These are phyloP conservation scores for Asterophora parasitica DNA, from an alignment of 768 basidiomycete genomes.

Conservation along the genomic window DNA sequence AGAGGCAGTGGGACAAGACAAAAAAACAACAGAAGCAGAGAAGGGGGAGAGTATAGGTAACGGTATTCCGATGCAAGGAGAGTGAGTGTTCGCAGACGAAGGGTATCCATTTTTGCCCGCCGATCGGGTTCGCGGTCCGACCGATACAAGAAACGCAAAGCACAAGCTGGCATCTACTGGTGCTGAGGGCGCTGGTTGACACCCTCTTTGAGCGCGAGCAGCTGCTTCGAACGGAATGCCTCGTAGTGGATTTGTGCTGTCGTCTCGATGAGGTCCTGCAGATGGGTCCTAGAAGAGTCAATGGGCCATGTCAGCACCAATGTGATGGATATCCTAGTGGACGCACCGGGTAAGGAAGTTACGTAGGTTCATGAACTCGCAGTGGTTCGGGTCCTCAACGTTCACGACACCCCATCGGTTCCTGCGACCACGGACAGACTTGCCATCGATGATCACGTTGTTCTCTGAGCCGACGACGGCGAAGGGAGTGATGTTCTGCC, in stretches of 20 bases:
- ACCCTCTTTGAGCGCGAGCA: conserved; percentile 94
- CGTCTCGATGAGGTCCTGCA: conserved; percentile 98
- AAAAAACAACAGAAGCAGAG: conserved; percentile 16
- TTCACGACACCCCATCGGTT: conserved; percentile 99
- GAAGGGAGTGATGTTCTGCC: conserved; percentile 89
- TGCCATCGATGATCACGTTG: conserved; percentile 93
- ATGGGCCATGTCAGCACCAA: neutral
- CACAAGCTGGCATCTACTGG: conserved; percentile 21
- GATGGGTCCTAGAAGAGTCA: conserved; percentile 64
- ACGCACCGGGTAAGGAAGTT: conserved; percentile 88
- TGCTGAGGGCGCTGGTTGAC: conserved; percentile 64
- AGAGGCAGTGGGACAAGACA: conserved; percentile 15
- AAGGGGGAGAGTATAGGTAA: conserved; percentile 16
- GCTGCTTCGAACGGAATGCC: conserved; percentile 98
- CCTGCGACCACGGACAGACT: conserved; percentile 91
- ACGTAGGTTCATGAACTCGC: conserved; percentile 95
- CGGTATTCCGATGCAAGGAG: conserved; percentile 21
- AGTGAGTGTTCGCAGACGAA: conserved; percentile 15
- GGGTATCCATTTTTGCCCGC: conserved; percentile 19
- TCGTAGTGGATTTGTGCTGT: conserved; percentile 99
- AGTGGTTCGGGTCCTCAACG: conserved; percentile 93
- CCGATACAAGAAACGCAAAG: conserved; percentile 1
- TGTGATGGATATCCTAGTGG: conserved; percentile 15
- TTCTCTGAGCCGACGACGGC: conserved; percentile 97
- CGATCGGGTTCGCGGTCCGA: conserved; percentile 2